Evolutionary conservation across 2,329 filamentous ascomycete species (phyloP), one percentile per base, ranked within the genome.

Genomic region (Gyromitra esculenta): DNA sequence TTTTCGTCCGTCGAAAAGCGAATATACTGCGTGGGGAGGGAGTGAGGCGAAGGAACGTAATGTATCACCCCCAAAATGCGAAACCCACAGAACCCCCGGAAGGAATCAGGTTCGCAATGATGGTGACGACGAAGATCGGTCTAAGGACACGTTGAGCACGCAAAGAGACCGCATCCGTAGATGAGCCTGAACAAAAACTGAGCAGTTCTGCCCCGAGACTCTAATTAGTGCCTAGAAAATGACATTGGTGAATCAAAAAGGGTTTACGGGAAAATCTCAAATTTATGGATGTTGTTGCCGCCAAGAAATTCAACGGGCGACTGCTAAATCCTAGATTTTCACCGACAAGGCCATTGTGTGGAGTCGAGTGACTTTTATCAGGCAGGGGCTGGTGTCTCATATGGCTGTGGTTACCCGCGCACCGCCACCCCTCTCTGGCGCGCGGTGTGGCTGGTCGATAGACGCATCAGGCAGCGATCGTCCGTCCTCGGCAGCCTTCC

Each of bases 71-170:
- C 83, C 84, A 82, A 85, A 87, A 85, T 86, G 82, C 83, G 84
- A 87, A 86, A 85, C 85, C 83, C 85, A 85, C 83, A 86, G 86
- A 86, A 85, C 84, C 85, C 85, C 84, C 85, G 83, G 82, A 85
- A 83, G 83, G 86, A 84, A 77, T 69, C 75, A 62, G 64, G 71
- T 56, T 69, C 65, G 88, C 86, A 87, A 90, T 89, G 85, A 90
- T 92, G 90, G 87, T 73, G 75, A 66, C 65, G 75, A 62, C 74
- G 87, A 85, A 87, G 84, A 86, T 87, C 89, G 87, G 83, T 92
- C 92, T 96, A 93, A 91, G 95, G 92, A 92, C 88, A 92, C 94
- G 93, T 91, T 94, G 94, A 99, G 96, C 96, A 93, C 95, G 94
- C 92, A 87, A 86, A 91, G 94, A 92, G 88, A 87, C 91, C 89